Conservation (phyloP, 306 rosid species). For the Aeschynomene evenia region DNA sequence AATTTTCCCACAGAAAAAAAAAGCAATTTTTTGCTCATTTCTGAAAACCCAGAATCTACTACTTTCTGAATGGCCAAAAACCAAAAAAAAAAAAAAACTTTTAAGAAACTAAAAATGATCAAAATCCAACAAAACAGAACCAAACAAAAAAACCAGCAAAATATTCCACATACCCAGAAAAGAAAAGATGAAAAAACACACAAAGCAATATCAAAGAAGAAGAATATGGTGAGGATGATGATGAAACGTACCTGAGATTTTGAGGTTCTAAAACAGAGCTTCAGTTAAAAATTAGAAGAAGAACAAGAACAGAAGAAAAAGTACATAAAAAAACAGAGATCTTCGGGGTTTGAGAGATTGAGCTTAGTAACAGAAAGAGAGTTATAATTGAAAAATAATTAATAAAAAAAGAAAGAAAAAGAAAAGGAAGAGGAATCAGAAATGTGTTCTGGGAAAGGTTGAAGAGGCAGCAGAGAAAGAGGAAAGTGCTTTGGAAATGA, state of each 20-base stretch:
- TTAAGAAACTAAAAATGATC: background rate
- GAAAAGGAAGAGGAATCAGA: background rate
- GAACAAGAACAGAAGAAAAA: background rate
- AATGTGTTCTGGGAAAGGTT: background rate
- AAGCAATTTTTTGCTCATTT: background rate
- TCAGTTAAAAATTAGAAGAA: background rate
- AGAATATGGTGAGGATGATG: background rate
- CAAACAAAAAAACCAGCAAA: background rate
- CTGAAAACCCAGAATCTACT: constrained; percentile 1
- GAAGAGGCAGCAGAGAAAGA: background rate
- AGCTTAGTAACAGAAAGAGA: background rate
- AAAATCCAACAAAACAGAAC: background rate
- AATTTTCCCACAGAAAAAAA: background rate
- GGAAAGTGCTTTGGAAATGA: background rate
- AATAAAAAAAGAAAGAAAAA: background rate
- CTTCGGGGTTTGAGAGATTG: background rate
- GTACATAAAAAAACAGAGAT: background rate
- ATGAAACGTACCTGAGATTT: constrained; percentile 29
- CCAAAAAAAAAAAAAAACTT: background rate
- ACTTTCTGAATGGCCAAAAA: background rate
- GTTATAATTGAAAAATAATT: background rate
- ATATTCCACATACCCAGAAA: background rate
- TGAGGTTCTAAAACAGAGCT: background rate
- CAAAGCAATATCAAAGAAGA: background rate
- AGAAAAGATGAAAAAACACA: background rate